phyloP scores from a whole-genome alignment of 2,329 filamentous ascomycete species.

The Arthrobotrys megalospora region DNA sequence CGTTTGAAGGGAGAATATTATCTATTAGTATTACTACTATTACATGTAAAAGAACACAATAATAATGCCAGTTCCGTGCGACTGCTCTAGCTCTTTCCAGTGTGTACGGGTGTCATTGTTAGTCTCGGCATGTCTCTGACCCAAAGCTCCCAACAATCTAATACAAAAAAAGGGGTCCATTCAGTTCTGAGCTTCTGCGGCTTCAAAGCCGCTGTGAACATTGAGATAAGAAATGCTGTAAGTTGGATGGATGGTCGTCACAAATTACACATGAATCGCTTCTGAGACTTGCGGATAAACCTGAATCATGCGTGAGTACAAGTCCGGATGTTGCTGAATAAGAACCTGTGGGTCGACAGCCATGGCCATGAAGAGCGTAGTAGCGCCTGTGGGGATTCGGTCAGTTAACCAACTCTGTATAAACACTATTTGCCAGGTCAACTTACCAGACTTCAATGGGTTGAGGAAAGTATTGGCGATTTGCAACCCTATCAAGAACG shows the following conservation, averaged over 20 bases:
- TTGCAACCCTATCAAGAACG: constrained; percentile 91
- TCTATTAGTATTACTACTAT: constrained; percentile 2
- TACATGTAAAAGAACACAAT: background rate
- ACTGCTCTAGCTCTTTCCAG: background rate
- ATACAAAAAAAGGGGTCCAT: background rate
- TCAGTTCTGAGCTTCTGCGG: no score
- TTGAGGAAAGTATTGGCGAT: constrained; percentile 91
- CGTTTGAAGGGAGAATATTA: background rate
- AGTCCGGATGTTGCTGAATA: constrained; percentile 83
- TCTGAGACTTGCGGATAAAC: constrained; percentile 89
- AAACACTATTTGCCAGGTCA: constrained; percentile 66
- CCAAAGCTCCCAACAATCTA: background rate
- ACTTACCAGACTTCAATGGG: constrained; percentile 83
- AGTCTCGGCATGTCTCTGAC: no score
- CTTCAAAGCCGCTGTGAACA: background rate
- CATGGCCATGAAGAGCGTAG: constrained; percentile 64
- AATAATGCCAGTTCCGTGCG: background rate
- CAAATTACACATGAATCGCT: constrained; percentile 71
- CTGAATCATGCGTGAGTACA: constrained; percentile 83
- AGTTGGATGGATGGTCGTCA: no score
- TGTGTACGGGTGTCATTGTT: background rate
- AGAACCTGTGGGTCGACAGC: constrained; percentile 81
- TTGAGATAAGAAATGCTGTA: background rate
- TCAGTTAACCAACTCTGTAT: background rate
- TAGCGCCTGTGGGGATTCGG: background rate